Conservation (phyloP, 352 stramenopile species). For the Globisporangium paddicum region DNA sequence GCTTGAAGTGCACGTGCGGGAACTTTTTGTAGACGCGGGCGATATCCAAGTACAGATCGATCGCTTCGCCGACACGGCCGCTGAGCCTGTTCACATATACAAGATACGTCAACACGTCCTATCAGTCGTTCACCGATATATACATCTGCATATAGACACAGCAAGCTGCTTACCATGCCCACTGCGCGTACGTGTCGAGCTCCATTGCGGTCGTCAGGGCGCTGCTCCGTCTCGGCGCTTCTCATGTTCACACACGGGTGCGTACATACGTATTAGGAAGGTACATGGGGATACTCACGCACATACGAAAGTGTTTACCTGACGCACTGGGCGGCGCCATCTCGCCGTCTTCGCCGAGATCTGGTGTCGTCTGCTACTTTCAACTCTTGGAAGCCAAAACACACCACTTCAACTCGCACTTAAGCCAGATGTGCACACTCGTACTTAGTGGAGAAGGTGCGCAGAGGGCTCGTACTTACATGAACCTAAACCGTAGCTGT, state of each 20-base stretch:
- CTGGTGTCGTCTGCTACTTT: background rate
- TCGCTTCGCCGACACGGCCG: conserved; percentile 34
- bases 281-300: too few relatives aligned
- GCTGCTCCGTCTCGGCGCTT: background rate
- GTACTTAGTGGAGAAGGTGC: too few relatives aligned
- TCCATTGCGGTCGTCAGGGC: conserved; percentile 14
- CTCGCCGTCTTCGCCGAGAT: background rate
- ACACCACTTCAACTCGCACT: background rate
- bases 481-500: background rate
- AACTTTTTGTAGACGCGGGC: conserved; percentile 28
- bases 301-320: background rate
- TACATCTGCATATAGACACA: background rate
- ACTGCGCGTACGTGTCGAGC: conserved; percentile 45
- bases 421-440: too few relatives aligned
- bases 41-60: conserved; percentile 44
- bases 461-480: background rate
- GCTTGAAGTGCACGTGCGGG: conserved; percentile 55
- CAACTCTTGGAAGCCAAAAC: background rate
- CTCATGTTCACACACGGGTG: background rate
- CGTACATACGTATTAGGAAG: too few relatives aligned
- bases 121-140: background rate
- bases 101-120: background rate
- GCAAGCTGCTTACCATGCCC: conserved; percentile 28
- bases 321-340: background rate
- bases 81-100: conserved; percentile 23